These are phyloP conservation scores for Brettanomyces custersianus DNA, from an alignment of 805 yeast genomes.

Conservation along the genomic window DNA sequence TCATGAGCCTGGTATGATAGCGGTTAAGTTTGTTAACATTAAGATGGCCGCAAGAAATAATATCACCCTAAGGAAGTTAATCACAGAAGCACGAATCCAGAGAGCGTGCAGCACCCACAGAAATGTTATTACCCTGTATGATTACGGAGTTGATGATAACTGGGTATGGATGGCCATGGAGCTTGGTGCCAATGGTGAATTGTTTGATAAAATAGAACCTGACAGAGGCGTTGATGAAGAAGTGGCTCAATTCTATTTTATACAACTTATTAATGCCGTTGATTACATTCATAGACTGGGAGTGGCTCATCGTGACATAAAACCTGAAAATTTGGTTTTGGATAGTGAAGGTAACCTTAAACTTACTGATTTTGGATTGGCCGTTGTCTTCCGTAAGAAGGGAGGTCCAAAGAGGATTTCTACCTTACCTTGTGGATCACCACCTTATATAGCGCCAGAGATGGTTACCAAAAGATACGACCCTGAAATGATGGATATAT, in stretches of 20 bases:
- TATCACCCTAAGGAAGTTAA: constrained; percentile 27
- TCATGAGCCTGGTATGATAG: constrained; percentile 26
- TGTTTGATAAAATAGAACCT: constrained; percentile 73
- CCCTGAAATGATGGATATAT: constrained; percentile 50
- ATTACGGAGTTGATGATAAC: constrained; percentile 42
- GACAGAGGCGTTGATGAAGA: constrained; percentile 61
- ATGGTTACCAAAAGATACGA: constrained; percentile 41
- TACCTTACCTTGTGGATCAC: constrained; percentile 56
- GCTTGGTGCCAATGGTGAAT: constrained; percentile 65
- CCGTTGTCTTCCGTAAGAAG: constrained; percentile 46
- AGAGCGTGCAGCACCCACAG: constrained; percentile 50
- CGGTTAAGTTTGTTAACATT: constrained; percentile 48
- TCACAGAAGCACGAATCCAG: constrained; percentile 51
- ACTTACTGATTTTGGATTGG: constrained; percentile 72
- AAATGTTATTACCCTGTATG: constrained; percentile 47
- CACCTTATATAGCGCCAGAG: constrained; percentile 78
- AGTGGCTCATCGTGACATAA: constrained; percentile 60
- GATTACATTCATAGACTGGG: constrained; percentile 53
- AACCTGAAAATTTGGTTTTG: constrained; percentile 60
- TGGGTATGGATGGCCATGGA: constrained; percentile 66
- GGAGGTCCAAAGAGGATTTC: constrained; percentile 39
- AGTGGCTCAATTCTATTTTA: constrained; percentile 60
- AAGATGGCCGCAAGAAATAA: constrained; percentile 24
- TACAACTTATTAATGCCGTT: constrained; percentile 54
- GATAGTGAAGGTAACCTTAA: constrained; percentile 59